Conservation (phyloP, 2,329 filamentous ascomycete genomes). For the Corynespora cassiicola region DNA sequence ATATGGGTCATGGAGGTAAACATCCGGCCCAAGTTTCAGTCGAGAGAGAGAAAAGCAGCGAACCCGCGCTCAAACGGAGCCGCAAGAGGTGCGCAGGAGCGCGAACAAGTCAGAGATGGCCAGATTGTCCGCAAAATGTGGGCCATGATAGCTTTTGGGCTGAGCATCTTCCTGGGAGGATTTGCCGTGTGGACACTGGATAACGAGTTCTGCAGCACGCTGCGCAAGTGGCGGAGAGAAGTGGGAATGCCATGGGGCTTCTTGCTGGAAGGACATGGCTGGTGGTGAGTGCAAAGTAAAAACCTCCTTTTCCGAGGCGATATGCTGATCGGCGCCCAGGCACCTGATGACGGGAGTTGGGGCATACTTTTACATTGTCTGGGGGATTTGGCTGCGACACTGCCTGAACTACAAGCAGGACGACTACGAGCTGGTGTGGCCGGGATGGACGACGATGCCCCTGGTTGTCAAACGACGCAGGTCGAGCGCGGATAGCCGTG, state of each 20-base stretch:
- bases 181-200: conserved; percentile 82
- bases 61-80: conserved; percentile 31
- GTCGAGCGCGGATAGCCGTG: conserved; percentile 1
- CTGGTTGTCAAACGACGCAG: conserved; percentile 51
- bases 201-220: conserved; percentile 72
- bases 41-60: conserved; percentile 47
- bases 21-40: conserved; percentile 62
- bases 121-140: conserved; percentile 74
- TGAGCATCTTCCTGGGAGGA: conserved; percentile 74
- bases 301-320: conserved; percentile 2
- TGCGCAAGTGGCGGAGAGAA: conserved; percentile 70
- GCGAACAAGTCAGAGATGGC: conserved; percentile 62
- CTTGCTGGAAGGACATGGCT: conserved; percentile 74
- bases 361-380: conserved; percentile 83
- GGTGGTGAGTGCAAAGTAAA: conserved; percentile 62
- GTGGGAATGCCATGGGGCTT: conserved; percentile 82
- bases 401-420: conserved; percentile 76
- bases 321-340: conserved; percentile 49
- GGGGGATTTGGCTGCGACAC: conserved; percentile 82
- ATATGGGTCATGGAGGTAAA: conserved; percentile 79
- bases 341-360: conserved; percentile 82
- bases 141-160: conserved; percentile 72
- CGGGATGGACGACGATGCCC: conserved; percentile 63
- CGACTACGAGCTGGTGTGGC: conserved; percentile 75
- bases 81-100: conserved; percentile 46